Conservation (phyloP, 768 basidiomycete species). For the Xerocomus spinulosus region DNA sequence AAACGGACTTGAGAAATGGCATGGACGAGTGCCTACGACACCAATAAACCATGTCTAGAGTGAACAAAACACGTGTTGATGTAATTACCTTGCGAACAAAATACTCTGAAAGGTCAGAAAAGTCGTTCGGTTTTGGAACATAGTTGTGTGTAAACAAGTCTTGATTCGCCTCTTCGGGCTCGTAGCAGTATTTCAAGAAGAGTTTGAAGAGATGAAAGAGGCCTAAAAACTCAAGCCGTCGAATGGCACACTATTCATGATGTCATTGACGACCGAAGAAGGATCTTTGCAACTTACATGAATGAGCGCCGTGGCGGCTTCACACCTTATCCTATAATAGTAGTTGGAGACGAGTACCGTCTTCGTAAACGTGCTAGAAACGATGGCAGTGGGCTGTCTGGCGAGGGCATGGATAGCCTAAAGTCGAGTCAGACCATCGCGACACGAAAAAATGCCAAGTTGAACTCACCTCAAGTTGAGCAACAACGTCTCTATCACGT, state of each 20-base stretch:
- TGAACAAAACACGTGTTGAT: background rate
- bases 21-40: slow-evolving; percentile 62
- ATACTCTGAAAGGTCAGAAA: slow-evolving; percentile 86
- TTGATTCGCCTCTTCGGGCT: slow-evolving; percentile 75
- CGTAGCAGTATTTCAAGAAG: slow-evolving; percentile 86
- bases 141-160: slow-evolving; percentile 84
- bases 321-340: slow-evolving; percentile 92
- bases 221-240: slow-evolving; percentile 80
- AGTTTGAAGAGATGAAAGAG: slow-evolving; percentile 95
- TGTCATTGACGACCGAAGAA: slow-evolving; percentile 10
- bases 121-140: slow-evolving; percentile 94
- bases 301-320: slow-evolving; percentile 83
- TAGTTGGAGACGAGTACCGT: slow-evolving; percentile 94
- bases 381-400: slow-evolving; percentile 76
- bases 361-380: slow-evolving; percentile 88
- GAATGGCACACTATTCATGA: slow-evolving; percentile 68
- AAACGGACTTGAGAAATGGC: slow-evolving; percentile 85
- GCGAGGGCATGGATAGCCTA: slow-evolving; percentile 90
- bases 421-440: slow-evolving; percentile 9
- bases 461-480: slow-evolving; percentile 83
- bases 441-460: background rate
- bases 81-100: slow-evolving; percentile 92
- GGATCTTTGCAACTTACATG: slow-evolving; percentile 46
- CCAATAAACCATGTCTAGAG: slow-evolving; percentile 4
- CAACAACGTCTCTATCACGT: slow-evolving; percentile 93